Evolutionary conservation across 2,329 filamentous ascomycete species (phyloP).

Genomic region (Coniella lustricola): DNA sequence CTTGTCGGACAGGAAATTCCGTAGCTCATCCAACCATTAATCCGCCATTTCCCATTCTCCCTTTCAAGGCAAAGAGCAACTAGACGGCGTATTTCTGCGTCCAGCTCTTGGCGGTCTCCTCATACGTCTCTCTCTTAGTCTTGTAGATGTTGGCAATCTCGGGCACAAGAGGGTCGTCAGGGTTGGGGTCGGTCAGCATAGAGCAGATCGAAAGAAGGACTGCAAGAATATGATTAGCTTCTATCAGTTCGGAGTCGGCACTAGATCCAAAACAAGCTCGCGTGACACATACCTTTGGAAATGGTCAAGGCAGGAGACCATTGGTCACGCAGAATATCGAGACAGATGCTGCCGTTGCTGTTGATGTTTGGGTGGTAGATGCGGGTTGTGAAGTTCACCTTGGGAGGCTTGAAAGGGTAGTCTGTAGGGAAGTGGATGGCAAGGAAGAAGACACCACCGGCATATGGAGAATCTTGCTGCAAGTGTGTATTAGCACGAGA

Average conservation of each 20-base stretch:
- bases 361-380: conserved; percentile 99
- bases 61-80: not conserved
- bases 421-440: conserved; percentile 99
- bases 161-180: conserved; percentile 94
- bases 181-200: conserved; percentile 99
- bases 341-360: conserved; percentile 97
- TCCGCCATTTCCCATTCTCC: not conserved
- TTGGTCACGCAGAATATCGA: conserved; percentile 97
- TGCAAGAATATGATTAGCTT: conserved; percentile 29
- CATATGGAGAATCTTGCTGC: conserved; percentile 92
- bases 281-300: conserved; percentile 85
- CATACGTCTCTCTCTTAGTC: conserved; percentile 92
- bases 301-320: conserved; percentile 99
- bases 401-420: conserved; percentile 99
- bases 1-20: not conserved
- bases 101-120: conserved; percentile 96
- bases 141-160: conserved; percentile 99
- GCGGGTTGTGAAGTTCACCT: conserved; percentile 99
- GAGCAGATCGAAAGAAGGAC: conserved; percentile 98
- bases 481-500: conserved; percentile 23
- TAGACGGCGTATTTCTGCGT: conserved; percentile 98
- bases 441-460: conserved; percentile 97
- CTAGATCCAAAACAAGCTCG: too few species aligned
- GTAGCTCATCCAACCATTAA: conserved; percentile 1
- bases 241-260: too few species aligned